Evolutionary conservation across 2,329 filamentous ascomycete species (phyloP).

Genomic region (Colletotrichum nymphaeae): DNA sequence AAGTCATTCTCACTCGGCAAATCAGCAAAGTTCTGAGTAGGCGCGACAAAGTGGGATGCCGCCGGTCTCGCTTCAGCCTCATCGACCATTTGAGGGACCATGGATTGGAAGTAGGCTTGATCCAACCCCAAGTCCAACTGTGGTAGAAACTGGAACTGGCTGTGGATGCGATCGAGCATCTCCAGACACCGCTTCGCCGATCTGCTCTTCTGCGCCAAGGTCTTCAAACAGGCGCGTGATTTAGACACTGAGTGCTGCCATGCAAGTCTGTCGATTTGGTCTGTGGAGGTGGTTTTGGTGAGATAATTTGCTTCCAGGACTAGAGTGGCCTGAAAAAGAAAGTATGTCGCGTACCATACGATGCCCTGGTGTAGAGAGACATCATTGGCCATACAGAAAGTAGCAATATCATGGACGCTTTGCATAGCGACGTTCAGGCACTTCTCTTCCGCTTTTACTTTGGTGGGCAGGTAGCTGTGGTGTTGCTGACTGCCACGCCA

Average conservation of each 20-base stretch:
- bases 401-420: slow-evolving; percentile 49
- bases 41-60: background rate
- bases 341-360: slow-evolving; percentile 57
- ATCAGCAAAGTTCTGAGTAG: background rate
- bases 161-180: slow-evolving; percentile 22
- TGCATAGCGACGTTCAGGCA: slow-evolving; percentile 51
- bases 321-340: slow-evolving; percentile 56
- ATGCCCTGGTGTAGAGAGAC: slow-evolving; percentile 45
- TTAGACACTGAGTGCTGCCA: slow-evolving; percentile 26
- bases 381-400: slow-evolving; percentile 46
- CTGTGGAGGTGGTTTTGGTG: background rate
- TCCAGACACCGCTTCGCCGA: slow-evolving; percentile 3
- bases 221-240: background rate
- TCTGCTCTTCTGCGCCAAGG: slow-evolving; percentile 13
- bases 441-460: slow-evolving; percentile 43
- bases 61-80: background rate
- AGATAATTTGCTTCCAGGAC: slow-evolving; percentile 51
- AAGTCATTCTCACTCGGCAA: slow-evolving; percentile 19
- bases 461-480: slow-evolving; percentile 45
- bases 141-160: slow-evolving; percentile 9
- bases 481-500: slow-evolving; percentile 50
- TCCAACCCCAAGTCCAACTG: background rate
- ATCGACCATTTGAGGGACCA: background rate
- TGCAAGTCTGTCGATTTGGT: slow-evolving; percentile 1
- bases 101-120: background rate